Conservation (phyloP, 371 early-diverging fungal genomes). For the Actinomortierella wolfii region DNA sequence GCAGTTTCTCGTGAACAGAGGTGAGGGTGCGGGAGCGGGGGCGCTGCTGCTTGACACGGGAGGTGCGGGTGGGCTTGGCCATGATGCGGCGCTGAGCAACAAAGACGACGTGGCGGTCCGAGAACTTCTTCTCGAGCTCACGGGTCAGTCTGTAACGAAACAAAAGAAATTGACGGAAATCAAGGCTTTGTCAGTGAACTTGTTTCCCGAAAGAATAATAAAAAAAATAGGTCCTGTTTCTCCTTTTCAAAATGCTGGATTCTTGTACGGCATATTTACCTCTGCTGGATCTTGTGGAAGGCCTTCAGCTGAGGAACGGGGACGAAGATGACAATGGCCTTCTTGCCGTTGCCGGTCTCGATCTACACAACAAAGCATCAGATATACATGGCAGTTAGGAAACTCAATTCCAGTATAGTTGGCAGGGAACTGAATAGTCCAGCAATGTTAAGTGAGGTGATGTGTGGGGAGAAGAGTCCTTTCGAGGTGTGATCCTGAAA, state of each 20-base stretch:
- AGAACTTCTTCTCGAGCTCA: constrained; percentile 99
- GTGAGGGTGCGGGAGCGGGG: constrained; percentile 97
- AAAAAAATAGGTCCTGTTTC: too few relatives aligned
- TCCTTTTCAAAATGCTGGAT: too few relatives aligned
- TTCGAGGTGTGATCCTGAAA: not conserved
- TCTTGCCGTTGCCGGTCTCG: constrained; percentile 92
- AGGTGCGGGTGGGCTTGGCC: constrained; percentile 86
- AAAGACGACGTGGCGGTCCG: constrained; percentile 96
- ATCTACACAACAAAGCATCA: constrained; percentile 52
- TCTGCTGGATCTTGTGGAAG: constrained; percentile 93
- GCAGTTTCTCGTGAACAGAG: constrained; percentile 92
- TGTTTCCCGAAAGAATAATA: too few relatives aligned
- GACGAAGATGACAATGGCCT: constrained; percentile 96
- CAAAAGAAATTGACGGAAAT: not conserved
- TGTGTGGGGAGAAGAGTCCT: not conserved
- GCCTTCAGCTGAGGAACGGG: constrained; percentile 93
- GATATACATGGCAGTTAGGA: not conserved
- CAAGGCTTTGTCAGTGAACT: too few relatives aligned
- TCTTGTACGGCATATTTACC: constrained; percentile 48
- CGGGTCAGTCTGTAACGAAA: constrained; percentile 73
- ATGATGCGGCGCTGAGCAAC: constrained; percentile 97
- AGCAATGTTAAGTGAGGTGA: constrained; percentile 1
- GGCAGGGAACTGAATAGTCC: not conserved
- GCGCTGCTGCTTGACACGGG: constrained; percentile 89
- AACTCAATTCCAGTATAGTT: not conserved